Conservation (phyloP, 2,329 filamentous ascomycete genomes). For the Kalmusia sp. region DNA sequence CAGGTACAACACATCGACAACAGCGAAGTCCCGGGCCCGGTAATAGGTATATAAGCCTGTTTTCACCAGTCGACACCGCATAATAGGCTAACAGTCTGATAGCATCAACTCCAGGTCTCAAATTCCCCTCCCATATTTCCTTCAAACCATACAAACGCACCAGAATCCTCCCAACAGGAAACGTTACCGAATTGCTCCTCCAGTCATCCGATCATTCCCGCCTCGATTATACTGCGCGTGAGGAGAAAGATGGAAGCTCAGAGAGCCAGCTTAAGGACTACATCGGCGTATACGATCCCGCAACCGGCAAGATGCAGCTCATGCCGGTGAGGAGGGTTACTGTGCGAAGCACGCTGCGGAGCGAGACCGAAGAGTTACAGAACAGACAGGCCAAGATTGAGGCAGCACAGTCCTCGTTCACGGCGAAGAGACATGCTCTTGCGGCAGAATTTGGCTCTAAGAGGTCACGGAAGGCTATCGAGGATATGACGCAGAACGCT, state of each 20-base stretch:
- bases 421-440: constrained; percentile 71
- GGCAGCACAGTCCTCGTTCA: constrained; percentile 48
- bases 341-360: constrained; percentile 58
- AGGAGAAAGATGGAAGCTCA: constrained; percentile 54
- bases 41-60: constrained; percentile 52
- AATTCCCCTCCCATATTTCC: constrained; percentile 48
- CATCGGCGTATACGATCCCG: constrained; percentile 65
- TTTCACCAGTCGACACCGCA: background rate
- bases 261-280: constrained; percentile 66
- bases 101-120: constrained; percentile 54
- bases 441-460: constrained; percentile 84
- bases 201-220: constrained; percentile 67
- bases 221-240: constrained; percentile 64
- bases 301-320: constrained; percentile 60
- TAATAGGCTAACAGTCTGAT: constrained; percentile 3
- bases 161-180: constrained; percentile 37
- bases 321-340: constrained; percentile 60
- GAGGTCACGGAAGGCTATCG: constrained; percentile 81
- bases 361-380: constrained; percentile 51
- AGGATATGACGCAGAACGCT: constrained; percentile 72
- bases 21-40: constrained; percentile 55
- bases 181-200: constrained; percentile 58
- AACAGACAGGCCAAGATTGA: constrained; percentile 38
- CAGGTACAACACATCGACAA: constrained; percentile 56
- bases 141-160: constrained; percentile 58